These are phyloP conservation scores for Debaryomyces fabryi DNA, from an alignment of 1,139 yeast genomes.

Conservation along the genomic window DNA sequence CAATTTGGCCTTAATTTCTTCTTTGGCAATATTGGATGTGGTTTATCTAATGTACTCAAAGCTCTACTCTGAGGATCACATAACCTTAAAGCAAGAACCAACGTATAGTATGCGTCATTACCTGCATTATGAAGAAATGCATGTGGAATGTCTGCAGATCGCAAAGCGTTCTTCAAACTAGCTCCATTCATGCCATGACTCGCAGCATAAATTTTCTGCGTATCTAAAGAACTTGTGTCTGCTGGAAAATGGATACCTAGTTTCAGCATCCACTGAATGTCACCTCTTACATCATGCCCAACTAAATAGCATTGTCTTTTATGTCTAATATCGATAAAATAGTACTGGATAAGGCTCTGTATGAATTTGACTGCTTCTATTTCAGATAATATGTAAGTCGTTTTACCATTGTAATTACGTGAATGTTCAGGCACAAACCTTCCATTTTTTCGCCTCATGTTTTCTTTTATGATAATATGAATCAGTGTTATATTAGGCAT, in stretches of 20 bases:
- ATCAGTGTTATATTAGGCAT: conserved; percentile 49
- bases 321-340: conserved; percentile 29
- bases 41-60: conserved; percentile 27
- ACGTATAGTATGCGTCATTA: conserved; percentile 77
- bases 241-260: conserved; percentile 53
- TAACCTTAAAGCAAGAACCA: conserved; percentile 53
- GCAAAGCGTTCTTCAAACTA: conserved; percentile 54
- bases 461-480: conserved; percentile 62
- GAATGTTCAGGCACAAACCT: conserved; percentile 65
- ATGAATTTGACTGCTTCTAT: conserved; percentile 41
- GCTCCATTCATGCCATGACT: conserved; percentile 44
- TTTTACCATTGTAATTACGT: conserved; percentile 57
- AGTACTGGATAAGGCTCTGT: conserved; percentile 44
- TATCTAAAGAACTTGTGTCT: conserved; percentile 46
- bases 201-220: conserved; percentile 49
- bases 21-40: background rate
- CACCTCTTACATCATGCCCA: conserved; percentile 73
- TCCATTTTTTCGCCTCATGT: conserved; percentile 51
- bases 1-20: conserved; percentile 1
- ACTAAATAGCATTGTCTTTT: conserved; percentile 45
- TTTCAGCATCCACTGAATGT: conserved; percentile 52
- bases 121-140: conserved; percentile 77
- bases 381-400: conserved; percentile 45
- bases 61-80: conserved; percentile 55
- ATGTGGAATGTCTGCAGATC: conserved; percentile 58